Evolutionary conservation across 768 basidiomycete genomes (phyloP).

Genomic region (Naganishia vaughanmartiniae): DNA sequence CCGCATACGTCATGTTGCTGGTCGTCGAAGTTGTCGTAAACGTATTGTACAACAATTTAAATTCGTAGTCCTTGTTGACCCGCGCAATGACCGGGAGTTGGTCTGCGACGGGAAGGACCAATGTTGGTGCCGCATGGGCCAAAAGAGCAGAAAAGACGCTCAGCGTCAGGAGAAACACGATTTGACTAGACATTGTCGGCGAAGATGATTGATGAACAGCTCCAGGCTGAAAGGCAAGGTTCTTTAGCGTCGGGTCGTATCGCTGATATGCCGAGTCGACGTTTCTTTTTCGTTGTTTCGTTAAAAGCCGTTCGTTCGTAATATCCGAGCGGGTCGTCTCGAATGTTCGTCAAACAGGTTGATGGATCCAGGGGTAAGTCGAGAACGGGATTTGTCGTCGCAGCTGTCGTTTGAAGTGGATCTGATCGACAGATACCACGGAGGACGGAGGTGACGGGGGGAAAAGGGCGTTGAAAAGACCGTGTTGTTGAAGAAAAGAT

Average conservation of each 20-base stretch:
- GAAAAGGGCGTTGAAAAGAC: constrained; percentile 1
- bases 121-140: constrained; percentile 39
- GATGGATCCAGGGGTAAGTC: background rate
- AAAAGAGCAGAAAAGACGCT: constrained; percentile 11
- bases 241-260: background rate
- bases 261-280: no score
- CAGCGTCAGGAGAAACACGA: constrained; percentile 12
- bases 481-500: background rate
- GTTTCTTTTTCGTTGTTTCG: background rate
- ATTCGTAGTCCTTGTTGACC: constrained; percentile 63
- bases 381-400: background rate
- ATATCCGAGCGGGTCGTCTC: background rate
- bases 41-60: constrained; percentile 67
- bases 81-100: constrained; percentile 81
- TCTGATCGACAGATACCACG: constrained; percentile 12
- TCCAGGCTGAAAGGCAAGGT: constrained; percentile 6
- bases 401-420: background rate
- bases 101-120: constrained; percentile 63
- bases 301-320: background rate
- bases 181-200: constrained; percentile 1
- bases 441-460: background rate
- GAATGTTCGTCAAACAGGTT: background rate
- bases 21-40: constrained; percentile 56
- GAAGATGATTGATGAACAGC: background rate
- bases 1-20: constrained; percentile 59